Evolutionary conservation across 352 stramenopile species (phyloP), one percentile per base, ranked within the genome.

Genomic region (Globisporangium heterothallicum): DNA sequence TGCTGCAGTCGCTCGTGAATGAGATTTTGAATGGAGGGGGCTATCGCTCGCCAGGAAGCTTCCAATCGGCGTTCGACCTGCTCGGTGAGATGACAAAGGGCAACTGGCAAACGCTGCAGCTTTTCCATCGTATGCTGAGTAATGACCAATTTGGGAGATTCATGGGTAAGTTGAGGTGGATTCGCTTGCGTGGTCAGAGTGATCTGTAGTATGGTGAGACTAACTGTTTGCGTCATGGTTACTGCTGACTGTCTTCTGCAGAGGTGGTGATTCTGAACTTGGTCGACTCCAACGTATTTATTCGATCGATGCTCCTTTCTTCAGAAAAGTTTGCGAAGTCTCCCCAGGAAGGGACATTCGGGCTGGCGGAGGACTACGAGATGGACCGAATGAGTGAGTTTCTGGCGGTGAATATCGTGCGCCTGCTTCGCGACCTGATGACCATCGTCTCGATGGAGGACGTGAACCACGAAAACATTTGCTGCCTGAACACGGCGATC

Each of bases 401-500:
- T 57, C 51, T 98, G 50, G 66, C 73, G 19, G 63, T 92, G 3
- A 97, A 98, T 63, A 70, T 94, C 24, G 74, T 94, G 26, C 70
- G 83, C 4, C 70, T 98, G 8, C 53, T 98, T n/a, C 87, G 92
- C 49, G 86, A 97, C 69, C 84, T 98, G 40, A 95, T 98, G 80
- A 90, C 77, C 7, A 92, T 97, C 38, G 92, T 98, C n/a, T 81
- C 88, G 50, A 72, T 98, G 51, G 80, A 91, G 21, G 94, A 97
- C 46, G 89, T 98, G 58, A 98, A 98, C 59, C 94, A 98, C 64
- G 94, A 98, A 65, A 98, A 98, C 63, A 98, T 98, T 70, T 98
- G 95, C 75, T 98, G 93, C 52, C 64, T 98, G 27, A 98, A 98
- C 74, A 98, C 95, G 38, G 92, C 92, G 9, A 86, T 98, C 30